Evolutionary conservation across 345 rosid species (phyloP).

Genomic region (Garcia nutans): DNA sequence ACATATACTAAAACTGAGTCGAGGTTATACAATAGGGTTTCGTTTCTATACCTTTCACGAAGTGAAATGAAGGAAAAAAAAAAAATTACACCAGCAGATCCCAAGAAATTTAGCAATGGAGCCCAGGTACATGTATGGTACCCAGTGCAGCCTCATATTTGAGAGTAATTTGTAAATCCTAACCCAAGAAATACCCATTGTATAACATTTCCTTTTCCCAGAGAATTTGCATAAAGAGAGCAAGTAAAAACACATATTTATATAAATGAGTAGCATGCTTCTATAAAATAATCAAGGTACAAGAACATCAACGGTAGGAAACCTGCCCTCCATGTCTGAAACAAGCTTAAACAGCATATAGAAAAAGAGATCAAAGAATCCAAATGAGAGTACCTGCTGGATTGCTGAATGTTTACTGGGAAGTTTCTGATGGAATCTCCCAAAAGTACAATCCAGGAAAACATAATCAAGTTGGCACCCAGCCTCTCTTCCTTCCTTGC

Average conservation of each 20-base stretch:
- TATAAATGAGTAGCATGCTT: background rate
- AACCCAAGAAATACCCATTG: too few species aligned
- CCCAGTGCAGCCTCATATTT: background rate
- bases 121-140: background rate
- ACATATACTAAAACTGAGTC: too few species aligned
- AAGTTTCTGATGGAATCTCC: conserved; percentile 50
- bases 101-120: background rate
- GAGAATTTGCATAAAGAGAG: background rate
- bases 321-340: background rate
- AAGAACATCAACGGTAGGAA: conserved; percentile 1
- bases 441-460: conserved; percentile 89
- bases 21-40: too few species aligned
- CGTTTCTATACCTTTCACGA: too few species aligned
- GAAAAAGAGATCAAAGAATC: background rate
- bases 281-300: background rate
- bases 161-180: background rate
- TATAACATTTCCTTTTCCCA: too few species aligned
- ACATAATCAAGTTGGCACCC: conserved; percentile 58
- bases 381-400: conserved; percentile 52
- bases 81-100: too few species aligned
- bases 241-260: background rate
- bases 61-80: background rate
- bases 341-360: background rate
- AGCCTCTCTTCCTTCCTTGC: conserved; percentile 49
- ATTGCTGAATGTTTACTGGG: conserved; percentile 73